Conservation (phyloP, 331 rosid species). For the Malus hybrid region DNA sequence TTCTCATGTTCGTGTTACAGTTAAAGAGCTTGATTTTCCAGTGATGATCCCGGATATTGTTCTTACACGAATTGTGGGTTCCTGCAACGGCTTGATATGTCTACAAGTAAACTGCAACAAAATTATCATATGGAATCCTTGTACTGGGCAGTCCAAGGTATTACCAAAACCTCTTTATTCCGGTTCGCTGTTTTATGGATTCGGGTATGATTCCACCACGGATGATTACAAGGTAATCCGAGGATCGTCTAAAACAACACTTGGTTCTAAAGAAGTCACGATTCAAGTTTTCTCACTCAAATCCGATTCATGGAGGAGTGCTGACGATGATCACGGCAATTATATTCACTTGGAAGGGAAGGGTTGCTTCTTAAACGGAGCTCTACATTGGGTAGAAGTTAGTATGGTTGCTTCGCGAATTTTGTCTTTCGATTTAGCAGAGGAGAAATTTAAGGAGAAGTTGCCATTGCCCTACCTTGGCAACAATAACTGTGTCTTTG, state of each 20-base stretch:
- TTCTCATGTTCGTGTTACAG: neutral
- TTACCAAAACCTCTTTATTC: neutral
- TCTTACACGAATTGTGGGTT: neutral
- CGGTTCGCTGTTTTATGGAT: neutral
- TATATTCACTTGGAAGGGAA: neutral
- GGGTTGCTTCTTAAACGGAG: constrained; percentile 1
- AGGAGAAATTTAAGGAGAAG: neutral
- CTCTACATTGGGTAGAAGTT: neutral
- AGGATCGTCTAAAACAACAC: neutral
- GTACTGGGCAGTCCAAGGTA: neutral
- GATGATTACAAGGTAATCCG: constrained; percentile 1
- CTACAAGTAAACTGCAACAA: neutral
- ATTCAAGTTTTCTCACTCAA: neutral
- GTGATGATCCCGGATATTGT: neutral
- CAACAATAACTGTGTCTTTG: neutral
- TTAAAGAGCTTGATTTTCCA: neutral
- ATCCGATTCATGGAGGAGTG: neutral
- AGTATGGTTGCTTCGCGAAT: neutral
- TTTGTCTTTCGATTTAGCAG: neutral
- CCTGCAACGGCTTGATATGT: constrained; percentile 3
- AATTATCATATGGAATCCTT: constrained; percentile 1
- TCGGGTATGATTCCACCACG: constrained; percentile 1
- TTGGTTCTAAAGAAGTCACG: neutral
- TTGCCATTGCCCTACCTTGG: too few relatives aligned
- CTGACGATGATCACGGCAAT: too few relatives aligned